Base-by-base conservation (phyloP, 2,329 filamentous ascomycete species). In the Fusarium veterinarium region DNA sequence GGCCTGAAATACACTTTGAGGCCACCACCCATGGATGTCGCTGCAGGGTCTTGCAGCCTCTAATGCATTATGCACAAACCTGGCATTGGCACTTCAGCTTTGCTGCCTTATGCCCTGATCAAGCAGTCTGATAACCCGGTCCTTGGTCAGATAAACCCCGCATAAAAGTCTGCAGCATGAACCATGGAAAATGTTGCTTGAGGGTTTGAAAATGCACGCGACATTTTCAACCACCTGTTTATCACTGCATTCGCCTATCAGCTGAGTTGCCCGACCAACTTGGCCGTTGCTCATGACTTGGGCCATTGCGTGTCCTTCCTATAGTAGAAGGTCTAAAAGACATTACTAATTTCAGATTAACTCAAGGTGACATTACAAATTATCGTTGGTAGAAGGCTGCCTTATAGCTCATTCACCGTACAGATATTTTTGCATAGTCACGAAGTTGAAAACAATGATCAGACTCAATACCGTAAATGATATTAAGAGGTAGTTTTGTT, bases 41-140 rank as follows among this genome's bases (percentile, higher is more conserved):
- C 49, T 66, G 60, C 60, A 65, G 63, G 63, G 63, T 49, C 37
- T 38, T 66, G 60, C 41, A 57, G 38, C 57, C 57, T 64, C 33
- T 59, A 52, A 59, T 59, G 56, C 57, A 61, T 41, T 49, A 63
- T 63, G 60, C 60, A 46, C 35, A 44, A 44, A 28, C 45, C 45
- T 40, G 13, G 60, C 13, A 63, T 25, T 33, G 48, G 48, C 45
- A 31, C n/a, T 33, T 49, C 56, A 45, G 61, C 45, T 28, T 11
- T 58, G 35, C 23, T n/a, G 76, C 56, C 14, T 67, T 70, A 9
- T 45, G 58, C 31, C 58, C 38, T 64, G 40, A 20, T 30, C n/a
- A 16, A 64, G 62, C 20, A 52, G 61, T 31, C 49, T 55, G 28
- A 19, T 25, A 57, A 28, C 53, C 41, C 2, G 53, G 53, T 28